phyloP scores from a whole-genome alignment of 805 yeast genomes.

The Lipomyces yamadae region DNA sequence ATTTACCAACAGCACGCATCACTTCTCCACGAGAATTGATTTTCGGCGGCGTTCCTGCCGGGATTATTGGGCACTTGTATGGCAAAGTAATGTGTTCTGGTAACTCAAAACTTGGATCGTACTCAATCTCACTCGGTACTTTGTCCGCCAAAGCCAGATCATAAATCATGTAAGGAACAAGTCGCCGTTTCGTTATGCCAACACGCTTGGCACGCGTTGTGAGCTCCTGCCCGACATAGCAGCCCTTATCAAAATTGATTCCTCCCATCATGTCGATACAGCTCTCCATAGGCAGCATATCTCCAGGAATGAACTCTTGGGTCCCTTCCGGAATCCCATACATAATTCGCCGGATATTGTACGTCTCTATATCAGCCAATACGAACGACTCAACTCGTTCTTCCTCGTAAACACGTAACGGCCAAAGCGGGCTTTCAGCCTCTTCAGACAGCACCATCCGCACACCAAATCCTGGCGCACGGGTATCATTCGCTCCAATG shows the following conservation, averaged over 20 bases:
- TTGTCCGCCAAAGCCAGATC: conserved; percentile 13
- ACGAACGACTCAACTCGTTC: conserved; percentile 40
- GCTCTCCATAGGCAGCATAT: conserved; percentile 78
- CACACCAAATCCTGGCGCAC: conserved; percentile 73
- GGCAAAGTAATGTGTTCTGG: conserved; percentile 11
- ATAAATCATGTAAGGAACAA: conserved; percentile 66
- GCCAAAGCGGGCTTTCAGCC: conserved; percentile 44
- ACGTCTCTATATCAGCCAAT: conserved; percentile 40
- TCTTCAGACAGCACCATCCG: conserved; percentile 49
- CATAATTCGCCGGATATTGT: conserved; percentile 53
- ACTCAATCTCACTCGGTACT: conserved; percentile 12
- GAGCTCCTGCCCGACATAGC: conserved; percentile 95
- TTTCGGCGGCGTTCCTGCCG: conserved; percentile 18
- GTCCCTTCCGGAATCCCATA: conserved; percentile 62
- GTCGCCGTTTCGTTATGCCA: conserved; percentile 81
- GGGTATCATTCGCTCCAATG: conserved; percentile 63
- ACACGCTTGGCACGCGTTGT: conserved; percentile 85
- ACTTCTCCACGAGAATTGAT: conserved; percentile 32
- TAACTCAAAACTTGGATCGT: conserved; percentile 37
- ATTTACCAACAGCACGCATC: conserved; percentile 61
- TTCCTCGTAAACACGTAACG: conserved; percentile 41
- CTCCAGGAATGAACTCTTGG: conserved; percentile 54
- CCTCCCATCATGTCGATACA: conserved; percentile 83
- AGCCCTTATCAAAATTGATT: conserved; percentile 86
- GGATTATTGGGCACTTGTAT: conserved; percentile 25